Percentiles rank a stretch among this genome's conserved stretches.
Conservation (phyloP, 1,284 basidiomycete species). For the Pascua guehoae region DNA sequence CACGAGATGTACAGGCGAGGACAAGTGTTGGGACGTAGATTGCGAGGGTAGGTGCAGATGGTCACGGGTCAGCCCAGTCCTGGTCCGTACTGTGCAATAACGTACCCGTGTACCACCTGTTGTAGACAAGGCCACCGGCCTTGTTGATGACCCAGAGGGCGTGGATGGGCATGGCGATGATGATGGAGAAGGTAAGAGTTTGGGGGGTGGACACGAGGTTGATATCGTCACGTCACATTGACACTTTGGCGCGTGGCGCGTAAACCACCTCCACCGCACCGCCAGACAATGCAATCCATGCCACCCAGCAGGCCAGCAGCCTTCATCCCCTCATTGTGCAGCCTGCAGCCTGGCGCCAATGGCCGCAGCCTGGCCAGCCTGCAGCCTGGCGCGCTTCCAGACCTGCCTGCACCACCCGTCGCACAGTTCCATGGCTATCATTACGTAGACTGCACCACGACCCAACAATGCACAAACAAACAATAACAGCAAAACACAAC, state of each 20-base stretch:
- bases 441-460: neutral
- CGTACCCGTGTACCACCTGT: conserved; percentile 80
- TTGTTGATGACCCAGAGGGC: conserved; percentile 85
- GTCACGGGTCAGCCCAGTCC: no score
- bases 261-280: neutral
- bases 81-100: conserved; percentile 8
- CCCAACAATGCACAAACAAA: neutral
- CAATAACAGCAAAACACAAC: neutral
- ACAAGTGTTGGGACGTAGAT: no score
- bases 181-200: neutral
- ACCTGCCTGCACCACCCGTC: no score
- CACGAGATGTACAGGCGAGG: neutral
- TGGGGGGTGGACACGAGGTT: neutral
- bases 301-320: no score
- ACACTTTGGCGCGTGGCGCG: neutral
- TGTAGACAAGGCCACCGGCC: conserved; percentile 94
- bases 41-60: no score
- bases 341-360: no score
- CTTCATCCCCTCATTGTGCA: no score
- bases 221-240: neutral
- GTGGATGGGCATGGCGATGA: conserved; percentile 39
- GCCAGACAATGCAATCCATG: no score
- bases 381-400: no score
- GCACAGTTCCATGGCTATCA: no score
- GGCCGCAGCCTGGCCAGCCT: no score